Conservation (phyloP, 2,329 filamentous ascomycete species). For the Penicillium sp. region DNA sequence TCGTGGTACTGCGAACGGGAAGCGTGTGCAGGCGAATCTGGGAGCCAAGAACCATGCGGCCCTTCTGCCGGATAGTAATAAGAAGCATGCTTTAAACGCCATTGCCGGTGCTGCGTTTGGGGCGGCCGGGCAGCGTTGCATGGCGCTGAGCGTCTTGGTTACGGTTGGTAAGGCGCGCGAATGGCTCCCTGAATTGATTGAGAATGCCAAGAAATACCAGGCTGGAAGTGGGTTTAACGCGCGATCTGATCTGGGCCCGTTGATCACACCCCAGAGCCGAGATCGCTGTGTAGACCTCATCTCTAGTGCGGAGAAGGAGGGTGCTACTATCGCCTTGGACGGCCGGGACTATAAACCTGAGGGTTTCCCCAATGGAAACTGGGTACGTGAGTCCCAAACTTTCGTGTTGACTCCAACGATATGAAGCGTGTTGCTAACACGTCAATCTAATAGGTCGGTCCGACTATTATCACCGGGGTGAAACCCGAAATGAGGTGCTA, state of each 20-base stretch:
- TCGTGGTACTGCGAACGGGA: conserved; percentile 54
- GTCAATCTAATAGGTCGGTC: conserved; percentile 16
- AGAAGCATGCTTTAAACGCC: not conserved
- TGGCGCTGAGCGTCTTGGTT: conserved; percentile 1
- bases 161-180: conserved; percentile 50
- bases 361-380: conserved; percentile 2
- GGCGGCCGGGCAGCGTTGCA: conserved; percentile 1
- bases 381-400: not conserved
- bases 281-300: conserved; percentile 52
- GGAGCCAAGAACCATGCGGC: conserved; percentile 1
- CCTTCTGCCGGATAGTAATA: conserved; percentile 1
- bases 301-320: conserved; percentile 50
- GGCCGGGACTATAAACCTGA: not conserved
- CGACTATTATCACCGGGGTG: conserved; percentile 54
- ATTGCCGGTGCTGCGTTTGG: conserved; percentile 1
- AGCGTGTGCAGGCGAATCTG: conserved; percentile 1
- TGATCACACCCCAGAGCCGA: conserved; percentile 52
- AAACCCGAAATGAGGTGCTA: conserved; percentile 56
- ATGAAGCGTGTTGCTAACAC: not conserved
- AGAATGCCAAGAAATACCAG: conserved; percentile 48
- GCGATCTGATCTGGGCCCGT: conserved; percentile 50
- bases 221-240: conserved; percentile 53
- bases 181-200: conserved; percentile 52
- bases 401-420: too few relatives aligned
- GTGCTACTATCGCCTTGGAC: conserved; percentile 52